Evolutionary conservation across 2,329 filamentous ascomycete species (phyloP), one percentile per base, ranked within the genome.

Genomic region (Daldinia sp.): DNA sequence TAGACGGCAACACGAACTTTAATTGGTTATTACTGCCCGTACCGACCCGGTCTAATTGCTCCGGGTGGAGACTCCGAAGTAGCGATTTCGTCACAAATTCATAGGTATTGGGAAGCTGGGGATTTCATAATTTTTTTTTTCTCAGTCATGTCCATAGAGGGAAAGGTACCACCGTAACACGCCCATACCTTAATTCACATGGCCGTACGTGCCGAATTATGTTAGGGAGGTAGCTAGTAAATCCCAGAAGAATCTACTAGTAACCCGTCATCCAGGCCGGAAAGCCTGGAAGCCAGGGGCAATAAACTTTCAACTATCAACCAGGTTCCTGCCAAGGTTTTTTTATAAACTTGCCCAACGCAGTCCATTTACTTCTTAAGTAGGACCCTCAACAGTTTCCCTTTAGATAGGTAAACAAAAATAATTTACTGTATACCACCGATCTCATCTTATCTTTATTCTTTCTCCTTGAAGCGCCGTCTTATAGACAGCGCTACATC

Each of bases 51-150:
- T 70, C 54, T 41, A 62, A 66, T 67, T 61, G 58, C 63, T 70
- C 68, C 70, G 65, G 42, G 37, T 53, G 59, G 57, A 20, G 50
- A 46, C 64, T 44, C 48, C 28, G 60, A 20, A 26, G 37, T 28
- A 63, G n/a, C n/a, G 15, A 23, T 70, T 65, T 72, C 70, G 68
- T 72, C 70, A 72, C 63, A 46, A 28, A 56, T 42, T 33, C 51
- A 58, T 41, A 26, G 39, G 48, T 15, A 53, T n/a, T 2, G 20
- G 20, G 2, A 23, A 42, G 26, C 37, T 48, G 9, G 26, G 18
- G 60, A 61, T 23, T 50, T 41, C 63, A 65, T 67, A 59, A 23
- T 23, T 23, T 23, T 23, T 23, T 23, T 23, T 33, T 48, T 69
- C 54, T 59, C 50, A 54, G 20, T 26, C 55, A 63, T 30, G 41